These are phyloP conservation scores for Vaccinium vitisidaea DNA, from an alignment of 148 eudicot species.

Conservation along the genomic window DNA sequence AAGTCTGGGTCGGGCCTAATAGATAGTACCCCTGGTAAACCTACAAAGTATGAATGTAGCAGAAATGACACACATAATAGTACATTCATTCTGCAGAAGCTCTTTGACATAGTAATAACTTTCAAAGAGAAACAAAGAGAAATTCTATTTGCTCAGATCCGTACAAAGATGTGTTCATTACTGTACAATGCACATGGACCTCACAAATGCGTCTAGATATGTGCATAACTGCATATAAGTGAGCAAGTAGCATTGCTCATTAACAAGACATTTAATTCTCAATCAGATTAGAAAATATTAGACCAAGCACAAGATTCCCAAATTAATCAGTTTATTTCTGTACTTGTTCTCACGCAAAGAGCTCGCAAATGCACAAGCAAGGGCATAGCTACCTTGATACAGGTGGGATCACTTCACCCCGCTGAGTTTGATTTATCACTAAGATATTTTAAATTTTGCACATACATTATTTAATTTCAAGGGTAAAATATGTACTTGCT, in stretches of 20 bases:
- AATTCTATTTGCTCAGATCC: background rate
- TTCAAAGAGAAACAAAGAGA: background rate
- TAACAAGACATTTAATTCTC: background rate
- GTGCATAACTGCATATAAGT: background rate
- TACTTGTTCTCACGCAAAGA: background rate
- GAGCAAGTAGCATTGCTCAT: background rate
- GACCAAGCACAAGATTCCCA: background rate
- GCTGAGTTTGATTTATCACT: background rate
- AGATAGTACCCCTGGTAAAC: slow-evolving; percentile 63
- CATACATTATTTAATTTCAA: background rate
- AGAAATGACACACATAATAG: background rate
- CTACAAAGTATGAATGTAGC: slow-evolving; percentile 32
- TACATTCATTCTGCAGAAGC: background rate
- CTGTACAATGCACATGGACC: background rate
- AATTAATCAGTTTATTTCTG: background rate
- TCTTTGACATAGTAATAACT: background rate
- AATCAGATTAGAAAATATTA: background rate
- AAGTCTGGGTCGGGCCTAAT: slow-evolving; percentile 63
- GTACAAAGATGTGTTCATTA: background rate
- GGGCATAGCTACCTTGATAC: background rate
- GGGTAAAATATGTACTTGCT: background rate
- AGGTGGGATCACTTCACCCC: background rate
- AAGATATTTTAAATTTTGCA: background rate
- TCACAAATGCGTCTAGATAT: background rate
- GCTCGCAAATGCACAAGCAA: slow-evolving; percentile 1